Conservation (phyloP, 306 rosid genomes). For the Medicago lupulina region DNA sequence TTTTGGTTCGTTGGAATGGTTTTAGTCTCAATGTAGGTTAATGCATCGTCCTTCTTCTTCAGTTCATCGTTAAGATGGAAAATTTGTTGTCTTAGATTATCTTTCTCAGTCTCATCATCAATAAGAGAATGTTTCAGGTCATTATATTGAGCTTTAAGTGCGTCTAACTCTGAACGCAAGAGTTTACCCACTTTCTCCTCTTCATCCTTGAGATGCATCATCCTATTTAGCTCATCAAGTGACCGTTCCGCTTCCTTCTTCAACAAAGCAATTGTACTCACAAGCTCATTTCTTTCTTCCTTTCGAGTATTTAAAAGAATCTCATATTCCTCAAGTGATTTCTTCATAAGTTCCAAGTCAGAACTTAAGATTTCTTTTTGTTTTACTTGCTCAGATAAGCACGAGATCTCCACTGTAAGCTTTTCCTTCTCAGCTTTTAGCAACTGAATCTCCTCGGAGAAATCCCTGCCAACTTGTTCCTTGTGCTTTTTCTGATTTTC, state of each 20-base stretch:
- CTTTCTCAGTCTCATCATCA: slow-evolving; percentile 80
- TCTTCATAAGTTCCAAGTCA: slow-evolving; percentile 65
- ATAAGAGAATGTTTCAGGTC: slow-evolving; percentile 60
- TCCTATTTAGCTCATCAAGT: slow-evolving; percentile 57
- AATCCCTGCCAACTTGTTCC: slow-evolving; percentile 52
- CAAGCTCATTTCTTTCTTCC: slow-evolving; percentile 65
- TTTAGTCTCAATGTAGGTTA: slow-evolving; percentile 41
- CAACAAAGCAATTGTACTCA: slow-evolving; percentile 57
- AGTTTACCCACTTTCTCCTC: slow-evolving; percentile 50
- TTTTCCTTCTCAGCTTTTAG: slow-evolving; percentile 67
- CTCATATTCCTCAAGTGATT: slow-evolving; percentile 61
- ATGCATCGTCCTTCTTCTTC: slow-evolving; percentile 69
- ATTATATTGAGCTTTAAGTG: slow-evolving; percentile 58
- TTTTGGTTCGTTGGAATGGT: slow-evolving; percentile 35
- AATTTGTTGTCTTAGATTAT: slow-evolving; percentile 64
- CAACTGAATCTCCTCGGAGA: slow-evolving; percentile 55
- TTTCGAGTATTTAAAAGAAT: slow-evolving; percentile 47
- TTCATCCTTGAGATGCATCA: slow-evolving; percentile 62
- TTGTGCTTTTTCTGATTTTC: slow-evolving; percentile 55
- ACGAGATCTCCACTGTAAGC: slow-evolving; percentile 57
- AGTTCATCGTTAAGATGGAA: slow-evolving; percentile 61
- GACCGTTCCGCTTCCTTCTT: slow-evolving; percentile 71
- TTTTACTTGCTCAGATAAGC: slow-evolving; percentile 55
- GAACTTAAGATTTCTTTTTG: slow-evolving; percentile 51
- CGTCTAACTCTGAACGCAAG: slow-evolving; percentile 67